Conservation (phyloP, 2,329 filamentous ascomycete species). For the Penicillium griseofulvum region DNA sequence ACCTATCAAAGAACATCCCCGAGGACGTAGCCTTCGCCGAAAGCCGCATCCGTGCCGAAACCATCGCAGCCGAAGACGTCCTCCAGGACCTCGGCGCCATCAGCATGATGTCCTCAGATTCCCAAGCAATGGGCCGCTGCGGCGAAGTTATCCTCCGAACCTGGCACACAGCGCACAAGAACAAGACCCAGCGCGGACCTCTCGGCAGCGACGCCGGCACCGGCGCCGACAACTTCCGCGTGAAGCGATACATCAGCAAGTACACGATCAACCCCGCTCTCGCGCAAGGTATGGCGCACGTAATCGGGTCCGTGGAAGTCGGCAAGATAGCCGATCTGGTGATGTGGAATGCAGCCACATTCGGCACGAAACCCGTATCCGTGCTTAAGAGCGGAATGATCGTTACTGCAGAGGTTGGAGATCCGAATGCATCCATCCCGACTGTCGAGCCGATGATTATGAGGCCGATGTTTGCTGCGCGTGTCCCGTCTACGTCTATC, state of each 20-base stretch:
- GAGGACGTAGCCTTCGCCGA: conserved; percentile 96
- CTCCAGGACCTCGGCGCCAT: conserved; percentile 93
- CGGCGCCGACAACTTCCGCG: conserved; percentile 82
- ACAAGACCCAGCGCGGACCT: conserved; percentile 77
- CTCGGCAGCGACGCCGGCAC: conserved; percentile 76
- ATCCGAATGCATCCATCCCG: conserved; percentile 80
- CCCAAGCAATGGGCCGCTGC: conserved; percentile 93
- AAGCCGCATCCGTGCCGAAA: conserved; percentile 89
- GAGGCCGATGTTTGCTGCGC: conserved; percentile 76
- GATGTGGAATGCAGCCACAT: conserved; percentile 79
- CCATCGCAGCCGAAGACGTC: conserved; percentile 94
- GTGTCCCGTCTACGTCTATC: conserved; percentile 69
- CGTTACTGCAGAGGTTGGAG: conserved; percentile 78
- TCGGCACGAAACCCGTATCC: conserved; percentile 78
- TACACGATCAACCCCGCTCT: conserved; percentile 95
- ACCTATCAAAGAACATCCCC: conserved; percentile 85
- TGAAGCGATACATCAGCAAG: conserved; percentile 90
- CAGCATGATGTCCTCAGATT: conserved; percentile 95
- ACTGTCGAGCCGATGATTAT: conserved; percentile 81
- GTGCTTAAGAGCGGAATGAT: conserved; percentile 89
- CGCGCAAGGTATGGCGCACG: conserved; percentile 82
- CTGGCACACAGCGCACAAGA: conserved; percentile 98
- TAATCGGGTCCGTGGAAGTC: conserved; percentile 82
- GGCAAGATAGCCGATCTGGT: conserved; percentile 89
- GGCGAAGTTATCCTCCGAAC: conserved; percentile 90